Evolutionary conservation across 2,329 filamentous ascomycete genomes (phyloP).

Genomic region (Alternaria sp.): DNA sequence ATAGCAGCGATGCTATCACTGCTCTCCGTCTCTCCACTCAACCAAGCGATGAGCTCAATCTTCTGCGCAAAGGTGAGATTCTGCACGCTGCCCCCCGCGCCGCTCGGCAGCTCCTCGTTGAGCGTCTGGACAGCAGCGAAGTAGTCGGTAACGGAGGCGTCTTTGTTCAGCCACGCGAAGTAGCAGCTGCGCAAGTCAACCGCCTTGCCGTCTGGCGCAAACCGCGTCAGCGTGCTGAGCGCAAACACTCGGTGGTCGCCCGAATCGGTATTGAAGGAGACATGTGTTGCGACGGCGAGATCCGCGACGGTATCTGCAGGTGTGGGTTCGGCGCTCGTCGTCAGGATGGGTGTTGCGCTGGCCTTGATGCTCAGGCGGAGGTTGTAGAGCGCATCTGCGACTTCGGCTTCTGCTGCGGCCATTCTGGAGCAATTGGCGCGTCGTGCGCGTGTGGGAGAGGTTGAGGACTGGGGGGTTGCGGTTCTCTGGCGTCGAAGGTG

Average conservation of each 20-base stretch:
- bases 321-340: conserved; percentile 70
- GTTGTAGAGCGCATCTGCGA: conserved; percentile 76
- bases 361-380: conserved; percentile 83
- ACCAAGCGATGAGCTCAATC: conserved; percentile 89
- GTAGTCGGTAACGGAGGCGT: conserved; percentile 88
- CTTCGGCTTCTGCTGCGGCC: conserved; percentile 39
- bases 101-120: conserved; percentile 74
- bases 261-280: conserved; percentile 73
- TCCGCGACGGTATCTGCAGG: conserved; percentile 65
- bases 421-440: conserved; percentile 17
- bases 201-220: conserved; percentile 71
- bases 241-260: conserved; percentile 65
- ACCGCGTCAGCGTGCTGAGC: conserved; percentile 79
- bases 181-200: conserved; percentile 93
- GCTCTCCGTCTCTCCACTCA: conserved; percentile 80
- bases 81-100: conserved; percentile 72
- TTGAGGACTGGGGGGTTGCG: not conserved
- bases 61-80: conserved; percentile 92
- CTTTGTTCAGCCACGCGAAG: conserved; percentile 94
- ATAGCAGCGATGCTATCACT: conserved; percentile 91
- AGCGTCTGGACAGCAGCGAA: conserved; percentile 81
- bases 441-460: conserved; percentile 11
- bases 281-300: conserved; percentile 61
- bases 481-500: conserved; percentile 2
- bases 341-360: conserved; percentile 72